Evolutionary conservation across 352 stramenopile species (phyloP), one percentile per base, ranked within the genome.

Genomic region (Phytophthora citricola): DNA sequence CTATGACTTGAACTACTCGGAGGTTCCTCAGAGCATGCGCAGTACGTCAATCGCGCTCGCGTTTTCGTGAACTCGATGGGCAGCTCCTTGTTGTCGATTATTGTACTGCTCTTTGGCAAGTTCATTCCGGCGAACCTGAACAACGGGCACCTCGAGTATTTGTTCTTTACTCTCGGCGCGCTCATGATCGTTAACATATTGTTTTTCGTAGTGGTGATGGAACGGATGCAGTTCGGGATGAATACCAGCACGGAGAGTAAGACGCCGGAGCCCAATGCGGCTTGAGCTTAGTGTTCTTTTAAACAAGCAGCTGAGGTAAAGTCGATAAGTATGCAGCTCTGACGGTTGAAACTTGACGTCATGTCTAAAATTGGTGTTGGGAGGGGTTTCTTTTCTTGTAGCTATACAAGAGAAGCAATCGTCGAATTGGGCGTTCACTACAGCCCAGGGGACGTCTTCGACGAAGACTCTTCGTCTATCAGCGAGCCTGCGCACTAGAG

Each of bases 21-120:
- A 82, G 27, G 70, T 82, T 31, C 74, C 70, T 2, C 40, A 53
- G 51, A 69, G 29, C 40, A 77, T 83, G 67, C 59, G 68, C 45
- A 63, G 55, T 17, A 78, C 71, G 27, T 79, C 70, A 14, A 72
- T 79, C 34, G 74, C 74, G 36, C 66, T 82, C 22, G 60, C 63
- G 5, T 72, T 77, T 82, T 82, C 58, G 63, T 77, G 11, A 67
- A 68, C 26, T 82, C 75, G 31, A 90, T 87, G 81, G 79, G 79
- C 44, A 79, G 58, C 27, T 79, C 71, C 26, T 62, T 84, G 52
- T 75, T 83, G 17, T 87, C 79, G 6, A 73, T 80, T 32, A 83
- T 89, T 56, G 85, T 82, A 36, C 74, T 90, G 61, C 76, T 90
- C 56, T 89, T 89, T 63, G 50, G 65, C 39, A 76, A 76, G 64